Evolutionary conservation across 1,139 yeast species (phyloP).

Genomic region (Suhomyces panamericanus): DNA sequence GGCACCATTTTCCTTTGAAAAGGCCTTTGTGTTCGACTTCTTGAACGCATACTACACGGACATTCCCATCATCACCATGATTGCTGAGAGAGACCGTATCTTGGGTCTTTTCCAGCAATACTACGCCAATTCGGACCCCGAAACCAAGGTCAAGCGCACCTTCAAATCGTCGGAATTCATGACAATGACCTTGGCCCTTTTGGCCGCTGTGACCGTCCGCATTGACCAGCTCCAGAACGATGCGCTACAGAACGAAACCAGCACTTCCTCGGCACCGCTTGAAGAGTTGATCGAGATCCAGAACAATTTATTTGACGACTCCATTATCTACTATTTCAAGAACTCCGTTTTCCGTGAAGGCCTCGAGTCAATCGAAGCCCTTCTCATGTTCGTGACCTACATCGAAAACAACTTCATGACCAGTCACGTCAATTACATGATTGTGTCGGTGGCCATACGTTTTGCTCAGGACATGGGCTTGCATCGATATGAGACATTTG

Average conservation of each 20-base stretch:
- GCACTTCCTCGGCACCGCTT: not conserved
- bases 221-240: slow-evolving; percentile 16
- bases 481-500: slow-evolving; percentile 55
- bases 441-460: slow-evolving; percentile 54
- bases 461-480: slow-evolving; percentile 67
- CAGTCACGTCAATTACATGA: slow-evolving; percentile 44
- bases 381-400: slow-evolving; percentile 45
- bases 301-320: slow-evolving; percentile 31
- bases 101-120: slow-evolving; percentile 18
- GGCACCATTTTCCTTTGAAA: slow-evolving; percentile 32
- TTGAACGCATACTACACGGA: slow-evolving; percentile 22
- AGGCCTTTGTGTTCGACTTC: slow-evolving; percentile 24
- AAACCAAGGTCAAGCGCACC: slow-evolving; percentile 9
- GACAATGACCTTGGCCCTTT: slow-evolving; percentile 33
- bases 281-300: slow-evolving; percentile 20
- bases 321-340: slow-evolving; percentile 50
- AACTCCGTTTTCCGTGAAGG: slow-evolving; percentile 53
- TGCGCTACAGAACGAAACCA: not conserved
- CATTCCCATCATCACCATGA: slow-evolving; percentile 12
- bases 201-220: slow-evolving; percentile 27
- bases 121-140: slow-evolving; percentile 15
- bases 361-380: slow-evolving; percentile 48
- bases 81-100: slow-evolving; percentile 14
- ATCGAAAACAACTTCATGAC: slow-evolving; percentile 45
- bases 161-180: slow-evolving; percentile 33